These are phyloP conservation scores for Rossbeevera mucosa DNA, from an alignment of 768 basidiomycete genomes.

Conservation along the genomic window DNA sequence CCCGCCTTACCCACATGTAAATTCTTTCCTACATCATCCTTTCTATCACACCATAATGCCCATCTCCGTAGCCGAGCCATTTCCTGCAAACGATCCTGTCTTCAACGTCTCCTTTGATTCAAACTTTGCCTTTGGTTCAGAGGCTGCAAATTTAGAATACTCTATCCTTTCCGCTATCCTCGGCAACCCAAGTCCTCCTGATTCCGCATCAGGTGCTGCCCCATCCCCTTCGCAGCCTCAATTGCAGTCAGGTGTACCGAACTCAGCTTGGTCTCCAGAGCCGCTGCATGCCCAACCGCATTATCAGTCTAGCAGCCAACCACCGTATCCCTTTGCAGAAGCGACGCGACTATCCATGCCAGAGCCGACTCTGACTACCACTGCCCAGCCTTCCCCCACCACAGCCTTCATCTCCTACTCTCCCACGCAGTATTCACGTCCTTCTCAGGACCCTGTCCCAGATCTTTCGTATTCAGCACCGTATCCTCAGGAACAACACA, in stretches of 20 bases:
- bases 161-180: slow-evolving; percentile 91
- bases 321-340: slow-evolving; percentile 25
- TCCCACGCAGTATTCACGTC: slow-evolving; percentile 30
- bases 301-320: slow-evolving; percentile 20
- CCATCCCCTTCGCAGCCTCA: slow-evolving; percentile 30
- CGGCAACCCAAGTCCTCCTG: slow-evolving; percentile 61
- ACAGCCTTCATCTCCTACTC: slow-evolving; percentile 30
- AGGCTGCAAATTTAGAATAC: slow-evolving; percentile 92
- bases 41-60: slow-evolving; percentile 9
- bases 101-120: slow-evolving; percentile 61
- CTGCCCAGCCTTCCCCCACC: slow-evolving; percentile 27
- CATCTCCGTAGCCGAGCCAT: slow-evolving; percentile 42
- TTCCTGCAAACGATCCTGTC: slow-evolving; percentile 52
- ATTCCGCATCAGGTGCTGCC: slow-evolving; percentile 23
- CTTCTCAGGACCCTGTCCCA: slow-evolving; percentile 29
- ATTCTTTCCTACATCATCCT: neutral
- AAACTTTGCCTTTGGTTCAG: slow-evolving; percentile 69
- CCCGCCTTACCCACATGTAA: slow-evolving; percentile 31
- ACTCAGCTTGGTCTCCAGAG: slow-evolving; percentile 36
- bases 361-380: slow-evolving; percentile 28
- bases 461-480: slow-evolving; percentile 37
- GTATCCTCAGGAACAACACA: slow-evolving; percentile 23
- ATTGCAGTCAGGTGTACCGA: slow-evolving; percentile 23
- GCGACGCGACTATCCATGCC: slow-evolving; percentile 29
- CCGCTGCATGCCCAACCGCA: slow-evolving; percentile 32